These are phyloP conservation scores for Chlorella sp. DNA, from an alignment of 139 green algal genomes.

Conservation along the genomic window DNA sequence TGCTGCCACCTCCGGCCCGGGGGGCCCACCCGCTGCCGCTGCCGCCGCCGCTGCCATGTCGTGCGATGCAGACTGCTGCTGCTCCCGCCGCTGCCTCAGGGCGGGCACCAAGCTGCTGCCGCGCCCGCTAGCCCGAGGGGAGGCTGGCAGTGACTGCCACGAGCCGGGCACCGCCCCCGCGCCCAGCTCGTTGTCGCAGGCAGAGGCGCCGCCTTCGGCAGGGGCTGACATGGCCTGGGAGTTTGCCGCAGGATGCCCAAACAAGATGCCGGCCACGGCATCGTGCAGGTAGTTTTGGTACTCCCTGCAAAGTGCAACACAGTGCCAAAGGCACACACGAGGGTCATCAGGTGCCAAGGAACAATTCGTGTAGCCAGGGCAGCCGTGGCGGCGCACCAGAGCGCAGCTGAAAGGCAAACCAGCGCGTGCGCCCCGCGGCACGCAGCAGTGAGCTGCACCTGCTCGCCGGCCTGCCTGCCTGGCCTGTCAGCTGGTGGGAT, in stretches of 20 bases:
- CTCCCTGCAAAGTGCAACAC: conserved; percentile 24
- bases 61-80: background rate
- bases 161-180: background rate
- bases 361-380: background rate
- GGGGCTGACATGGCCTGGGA: background rate
- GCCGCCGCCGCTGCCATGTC: background rate
- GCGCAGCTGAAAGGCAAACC: background rate
- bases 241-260: background rate
- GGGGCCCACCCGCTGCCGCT: background rate
- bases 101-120: conserved; percentile 10
- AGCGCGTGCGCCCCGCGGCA: no score
- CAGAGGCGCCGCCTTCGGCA: background rate
- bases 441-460: no score
- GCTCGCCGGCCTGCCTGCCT: background rate
- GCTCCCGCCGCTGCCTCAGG: background rate
- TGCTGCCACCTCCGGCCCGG: background rate
- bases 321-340: background rate
- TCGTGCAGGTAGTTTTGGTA: conserved; percentile 73
- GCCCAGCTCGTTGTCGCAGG: background rate
- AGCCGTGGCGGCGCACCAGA: background rate
- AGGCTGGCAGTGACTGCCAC: conserved; percentile 6
- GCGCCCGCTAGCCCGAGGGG: background rate
- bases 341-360: background rate
- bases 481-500: no score
- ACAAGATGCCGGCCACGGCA: conserved; percentile 27